Conservation (phyloP, 257 asterid genomes). For the Ehretia macrophylla region DNA sequence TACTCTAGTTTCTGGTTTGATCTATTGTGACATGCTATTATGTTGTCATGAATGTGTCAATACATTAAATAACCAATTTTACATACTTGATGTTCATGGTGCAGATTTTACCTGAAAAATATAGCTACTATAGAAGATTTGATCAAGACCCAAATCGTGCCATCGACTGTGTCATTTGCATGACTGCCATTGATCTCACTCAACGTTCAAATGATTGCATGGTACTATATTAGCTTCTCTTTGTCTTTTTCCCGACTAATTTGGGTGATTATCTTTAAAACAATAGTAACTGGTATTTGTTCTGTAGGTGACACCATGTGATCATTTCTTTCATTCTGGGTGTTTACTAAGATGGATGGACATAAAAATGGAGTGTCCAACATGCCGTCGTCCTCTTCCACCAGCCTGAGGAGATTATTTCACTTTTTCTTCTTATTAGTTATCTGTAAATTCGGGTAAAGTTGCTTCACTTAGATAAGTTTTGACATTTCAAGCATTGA, state of each 20-base stretch:
- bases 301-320: slow-evolving; percentile 84
- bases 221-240: slow-evolving; percentile 42
- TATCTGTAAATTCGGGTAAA: slow-evolving; percentile 47
- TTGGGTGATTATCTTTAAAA: neutral
- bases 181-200: slow-evolving; percentile 71
- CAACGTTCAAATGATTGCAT: slow-evolving; percentile 78
- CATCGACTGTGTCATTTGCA: slow-evolving; percentile 89
- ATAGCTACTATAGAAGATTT: slow-evolving; percentile 73
- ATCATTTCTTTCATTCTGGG: slow-evolving; percentile 88
- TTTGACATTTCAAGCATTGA: neutral
- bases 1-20: neutral
- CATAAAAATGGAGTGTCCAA: slow-evolving; percentile 98
- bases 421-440: slow-evolving; percentile 12
- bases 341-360: slow-evolving; percentile 99
- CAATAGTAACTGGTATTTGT: too few species aligned
- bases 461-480: neutral
- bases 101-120: slow-evolving; percentile 93
- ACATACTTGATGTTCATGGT: slow-evolving; percentile 2
- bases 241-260: neutral
- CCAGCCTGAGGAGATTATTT: slow-evolving; percentile 53
- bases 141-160: slow-evolving; percentile 57
- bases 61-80: neutral
- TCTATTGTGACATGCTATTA: slow-evolving; percentile 3
- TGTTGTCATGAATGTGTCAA: neutral
- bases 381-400: slow-evolving; percentile 93